These are phyloP conservation scores for Austroboletus eburneus DNA, from an alignment of 768 basidiomycete species.

Conservation along the genomic window DNA sequence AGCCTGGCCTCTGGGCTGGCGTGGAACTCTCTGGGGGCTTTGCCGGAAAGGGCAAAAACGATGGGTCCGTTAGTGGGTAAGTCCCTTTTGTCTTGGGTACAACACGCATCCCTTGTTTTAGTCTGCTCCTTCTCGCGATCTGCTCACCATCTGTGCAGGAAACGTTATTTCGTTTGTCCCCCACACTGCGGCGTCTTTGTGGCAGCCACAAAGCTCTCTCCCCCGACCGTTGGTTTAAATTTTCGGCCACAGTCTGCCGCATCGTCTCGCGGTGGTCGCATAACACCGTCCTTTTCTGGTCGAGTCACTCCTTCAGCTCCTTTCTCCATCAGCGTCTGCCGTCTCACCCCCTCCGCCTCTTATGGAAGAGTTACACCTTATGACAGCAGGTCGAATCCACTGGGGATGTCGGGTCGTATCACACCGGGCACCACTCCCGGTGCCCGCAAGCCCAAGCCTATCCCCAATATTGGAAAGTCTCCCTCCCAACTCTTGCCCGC, in stretches of 20 bases:
- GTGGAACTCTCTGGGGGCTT: constrained; percentile 87
- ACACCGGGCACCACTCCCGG: constrained; percentile 40
- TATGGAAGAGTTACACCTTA: constrained; percentile 41
- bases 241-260: constrained; percentile 75
- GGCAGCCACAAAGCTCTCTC: constrained; percentile 72
- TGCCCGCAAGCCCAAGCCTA: constrained; percentile 30
- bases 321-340: constrained; percentile 38
- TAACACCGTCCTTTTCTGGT: constrained; percentile 43
- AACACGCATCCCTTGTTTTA: neutral
- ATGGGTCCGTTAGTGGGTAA: constrained; percentile 86
- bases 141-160: constrained; percentile 39
- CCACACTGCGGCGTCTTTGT: constrained; percentile 91
- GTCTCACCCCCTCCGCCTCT: constrained; percentile 54
- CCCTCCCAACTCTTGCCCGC: constrained; percentile 24
- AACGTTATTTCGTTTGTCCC: constrained; percentile 82
- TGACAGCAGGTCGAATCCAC: constrained; percentile 24
- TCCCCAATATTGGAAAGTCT: constrained; percentile 31
- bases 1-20: constrained; percentile 89
- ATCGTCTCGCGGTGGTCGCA: constrained; percentile 54
- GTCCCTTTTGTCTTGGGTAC: constrained; percentile 27
- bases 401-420: constrained; percentile 40
- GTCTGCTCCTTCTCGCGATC: neutral
- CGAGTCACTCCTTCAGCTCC: constrained; percentile 43
- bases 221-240: constrained; percentile 61
- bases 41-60: constrained; percentile 90